These are phyloP conservation scores for Fonsecaea erecta DNA, from an alignment of 2,329 filamentous ascomycete genomes.

Conservation along the genomic window DNA sequence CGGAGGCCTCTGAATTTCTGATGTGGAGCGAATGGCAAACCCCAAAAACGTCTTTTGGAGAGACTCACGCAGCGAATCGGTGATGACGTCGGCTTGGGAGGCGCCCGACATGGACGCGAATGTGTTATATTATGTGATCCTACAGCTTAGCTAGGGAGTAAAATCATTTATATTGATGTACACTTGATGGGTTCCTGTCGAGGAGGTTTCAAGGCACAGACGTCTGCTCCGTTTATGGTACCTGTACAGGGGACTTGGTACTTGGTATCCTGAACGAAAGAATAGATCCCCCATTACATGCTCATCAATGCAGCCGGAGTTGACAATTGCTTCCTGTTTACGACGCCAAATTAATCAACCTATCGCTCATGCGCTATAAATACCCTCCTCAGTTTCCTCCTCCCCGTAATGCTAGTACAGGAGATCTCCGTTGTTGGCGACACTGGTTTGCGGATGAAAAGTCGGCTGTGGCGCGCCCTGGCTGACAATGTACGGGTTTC, in stretches of 20 bases:
- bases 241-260: not conserved
- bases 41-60: not conserved
- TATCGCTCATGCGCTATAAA: not conserved
- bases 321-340: not conserved
- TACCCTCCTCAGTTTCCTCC: not conserved
- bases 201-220: not conserved
- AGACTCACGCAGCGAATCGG: not conserved
- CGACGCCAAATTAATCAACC: not conserved
- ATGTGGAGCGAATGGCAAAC: not conserved
- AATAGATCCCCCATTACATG: not conserved
- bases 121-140: too few relatives aligned
- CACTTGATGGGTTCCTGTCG: not conserved
- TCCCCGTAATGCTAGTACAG: conserved; percentile 26
- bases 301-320: not conserved
- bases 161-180: too few relatives aligned
- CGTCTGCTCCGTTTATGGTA: not conserved
- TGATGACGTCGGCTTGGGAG: not conserved
- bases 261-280: not conserved
- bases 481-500: conserved; percentile 70
- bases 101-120: not conserved
- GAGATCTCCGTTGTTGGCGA: conserved; percentile 46
- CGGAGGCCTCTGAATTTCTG: not conserved
- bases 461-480: conserved; percentile 78
- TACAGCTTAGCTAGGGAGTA: too few relatives aligned
- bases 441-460: conserved; percentile 70